Evolutionary conservation across 2,329 filamentous ascomycete species (phyloP), one percentile per base, ranked within the genome.

Genomic region (Orbilia javanica): DNA sequence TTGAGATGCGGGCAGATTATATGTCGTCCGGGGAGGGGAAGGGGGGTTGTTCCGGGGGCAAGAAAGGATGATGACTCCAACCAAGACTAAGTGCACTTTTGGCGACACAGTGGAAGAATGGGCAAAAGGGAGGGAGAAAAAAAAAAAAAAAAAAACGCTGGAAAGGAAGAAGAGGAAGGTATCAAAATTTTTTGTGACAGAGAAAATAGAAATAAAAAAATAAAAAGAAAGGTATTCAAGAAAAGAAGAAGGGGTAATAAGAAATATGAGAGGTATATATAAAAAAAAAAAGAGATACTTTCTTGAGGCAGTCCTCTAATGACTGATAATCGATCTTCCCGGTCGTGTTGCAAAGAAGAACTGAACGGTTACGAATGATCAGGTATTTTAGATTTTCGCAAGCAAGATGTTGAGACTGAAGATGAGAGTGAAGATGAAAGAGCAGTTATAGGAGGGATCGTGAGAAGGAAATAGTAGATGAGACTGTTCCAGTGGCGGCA

Each of bases 241-340:
- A 15, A 13, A 42, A 13, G 39, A 42, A 42, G 39, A 42, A 8
- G 25, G 4, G 31, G 10, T 34, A 34, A 34, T 34, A 34, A 34
- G 4, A 34, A 34, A n/a, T n/a, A 42, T 42, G 52, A 18, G 46
- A 22, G 13, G 29, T 13, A 1, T n/a, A n/a, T n/a, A n/a, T n/a
- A 31, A n/a, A 44, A 55, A 44, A 55, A 13, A 31, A 50, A 4
- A 55, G 55, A 44, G 4, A 25, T 50, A 44, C 42, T 44, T n/a
- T 44, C 55, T 60, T 60, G 55, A 57, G 55, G 60, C 60, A 36
- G 65, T 42, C 65, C 46, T 60, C 31, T 34, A 27, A 42, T 42
- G 18, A 60, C 72, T 69, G 55, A 76, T 69, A 76, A 69, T 76
- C 72, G 72, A 67, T 76, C 72, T 76, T 76, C 65, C 72, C 72